These are phyloP conservation scores for Psidium friedrichsthalianum DNA, from an alignment of 345 rosid species.

Conservation along the genomic window DNA sequence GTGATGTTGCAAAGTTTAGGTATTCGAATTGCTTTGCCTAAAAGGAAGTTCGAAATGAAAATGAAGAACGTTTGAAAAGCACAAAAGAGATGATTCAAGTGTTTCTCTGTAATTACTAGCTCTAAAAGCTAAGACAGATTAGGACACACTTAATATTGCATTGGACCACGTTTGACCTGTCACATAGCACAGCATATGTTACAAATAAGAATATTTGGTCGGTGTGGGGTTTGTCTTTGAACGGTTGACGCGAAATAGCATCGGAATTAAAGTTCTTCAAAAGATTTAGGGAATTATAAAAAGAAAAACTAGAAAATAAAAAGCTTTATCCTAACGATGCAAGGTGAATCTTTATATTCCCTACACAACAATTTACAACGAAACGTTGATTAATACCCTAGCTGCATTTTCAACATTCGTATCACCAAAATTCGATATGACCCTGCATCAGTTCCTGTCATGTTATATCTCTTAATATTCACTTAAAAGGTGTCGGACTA, in stretches of 20 bases:
- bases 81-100: neutral
- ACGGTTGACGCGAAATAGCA: neutral
- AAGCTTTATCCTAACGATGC: slow-evolving; percentile 2
- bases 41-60: neutral
- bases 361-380: neutral
- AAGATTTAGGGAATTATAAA: neutral
- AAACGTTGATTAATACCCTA: neutral
- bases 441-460: neutral
- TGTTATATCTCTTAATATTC: slow-evolving; percentile 4
- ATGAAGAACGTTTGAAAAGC: neutral
- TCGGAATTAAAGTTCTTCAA: neutral
- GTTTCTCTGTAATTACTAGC: neutral
- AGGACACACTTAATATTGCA: neutral
- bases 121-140: neutral
- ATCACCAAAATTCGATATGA: slow-evolving; percentile 36
- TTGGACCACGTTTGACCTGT: neutral
- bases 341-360: slow-evolving; percentile 18
- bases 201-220: neutral
- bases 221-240: neutral
- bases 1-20: neutral
- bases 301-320: neutral
- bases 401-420: slow-evolving; percentile 40
- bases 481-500: neutral
- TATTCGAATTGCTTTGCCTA: neutral
- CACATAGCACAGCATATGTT: neutral